These are phyloP conservation scores for Aphanomyces astaci DNA, from an alignment of 352 stramenopile species.

Conservation along the genomic window DNA sequence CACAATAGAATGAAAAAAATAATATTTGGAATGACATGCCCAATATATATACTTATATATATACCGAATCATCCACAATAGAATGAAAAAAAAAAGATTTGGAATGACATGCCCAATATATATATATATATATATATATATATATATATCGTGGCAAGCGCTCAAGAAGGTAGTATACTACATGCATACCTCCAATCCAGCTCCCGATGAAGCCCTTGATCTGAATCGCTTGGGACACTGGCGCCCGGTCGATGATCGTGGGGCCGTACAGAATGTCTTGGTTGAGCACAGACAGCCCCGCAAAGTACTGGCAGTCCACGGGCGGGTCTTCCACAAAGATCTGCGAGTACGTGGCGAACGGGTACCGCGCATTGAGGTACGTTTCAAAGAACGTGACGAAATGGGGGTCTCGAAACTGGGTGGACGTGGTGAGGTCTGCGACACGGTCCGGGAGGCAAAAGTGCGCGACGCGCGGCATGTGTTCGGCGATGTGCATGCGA, in stretches of 20 bases:
- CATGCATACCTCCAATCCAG: conserved; percentile 59
- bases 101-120: not conserved
- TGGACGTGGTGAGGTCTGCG: conserved; percentile 66
- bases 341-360: conserved; percentile 82
- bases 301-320: conserved; percentile 61
- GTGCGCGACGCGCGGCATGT: conserved; percentile 78
- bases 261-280: conserved; percentile 71
- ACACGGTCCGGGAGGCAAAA: conserved; percentile 72
- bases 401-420: conserved; percentile 27
- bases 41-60: no score
- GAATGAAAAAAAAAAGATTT: not conserved
- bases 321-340: conserved; percentile 80
- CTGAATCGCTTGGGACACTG: conserved; percentile 73
- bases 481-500: conserved; percentile 54
- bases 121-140: no score
- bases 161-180: no score
- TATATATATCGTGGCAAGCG: no score
- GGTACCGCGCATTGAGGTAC: conserved; percentile 57
- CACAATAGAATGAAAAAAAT: no score
- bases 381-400: conserved; percentile 75
- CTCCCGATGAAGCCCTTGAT: conserved; percentile 69
- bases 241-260: conserved; percentile 70
- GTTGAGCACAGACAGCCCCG: conserved; percentile 58
- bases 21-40: no score
- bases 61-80: no score